Evolutionary conservation across 192 early-diverging fungal species (phyloP), one percentile per base, ranked within the genome.

Genomic region (Umbelopsis vinacea): DNA sequence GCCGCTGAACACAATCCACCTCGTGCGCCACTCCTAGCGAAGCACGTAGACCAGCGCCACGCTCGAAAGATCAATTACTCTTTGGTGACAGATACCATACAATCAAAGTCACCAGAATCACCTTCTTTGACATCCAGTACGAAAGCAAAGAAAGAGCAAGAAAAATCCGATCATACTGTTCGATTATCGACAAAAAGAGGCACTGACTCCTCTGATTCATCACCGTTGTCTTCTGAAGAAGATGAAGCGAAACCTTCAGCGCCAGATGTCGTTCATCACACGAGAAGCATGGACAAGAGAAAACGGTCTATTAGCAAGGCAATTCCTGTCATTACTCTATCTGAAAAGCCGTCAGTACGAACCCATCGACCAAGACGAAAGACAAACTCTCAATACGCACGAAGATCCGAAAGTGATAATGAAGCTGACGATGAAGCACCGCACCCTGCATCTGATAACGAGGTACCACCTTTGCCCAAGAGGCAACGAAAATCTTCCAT

Each of bases 1-100:
- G 89, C 90, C 40, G 82, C 90, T 24, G 92, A 94, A 50, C 90
- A 91, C 76, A 83, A 85, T 24, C 92, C 92, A 11, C 92, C 92
- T 5, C 84, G 92, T 15, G 84, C 89, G 19, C 91, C 92, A 24
- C 77, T 93, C 12, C 82, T 93, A 0, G 91, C 89, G 19, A 90
- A 90, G 47, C 86, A 86, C 35, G 84, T 89, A 21, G 91, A 93
- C 77, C 85, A 89, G 66, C 79, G 84, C 15, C 87, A 93, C 67
- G 84, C 89, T 17, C 84, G 92, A 55, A 91, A 91, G 71, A 89
- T 91, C 38, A 87, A 91, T 74, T 93, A 93, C 72, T 93, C 89
- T 47, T 79, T 93, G n/a, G 89, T 87, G 9, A 75, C 70, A 26
- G 73, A 69, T 14, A n/a, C 52, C 33, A 37, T 52, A 22, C 72